Evolutionary conservation across 2,329 filamentous ascomycete species (phyloP), one percentile per base, ranked within the genome.

Genomic region (Juglanconis juglandina): DNA sequence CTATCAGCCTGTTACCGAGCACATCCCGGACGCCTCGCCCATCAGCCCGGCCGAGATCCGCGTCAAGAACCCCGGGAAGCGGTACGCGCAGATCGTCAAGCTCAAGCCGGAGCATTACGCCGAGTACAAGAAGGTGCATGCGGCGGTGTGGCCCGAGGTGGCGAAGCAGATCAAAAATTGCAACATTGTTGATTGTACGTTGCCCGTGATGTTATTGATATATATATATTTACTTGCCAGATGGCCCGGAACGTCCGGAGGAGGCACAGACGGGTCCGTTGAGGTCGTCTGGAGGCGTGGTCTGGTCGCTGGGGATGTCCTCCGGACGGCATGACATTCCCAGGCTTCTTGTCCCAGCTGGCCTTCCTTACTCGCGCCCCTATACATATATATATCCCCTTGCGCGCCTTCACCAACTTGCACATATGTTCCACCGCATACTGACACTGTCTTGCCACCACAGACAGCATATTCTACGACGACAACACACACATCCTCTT

Each of bases 121-220:
- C 30, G 82, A 86, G 65, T 94, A 93, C 77, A 92, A 91, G 72
- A 81, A 87, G 67, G 87, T 85, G 64, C 90, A 93, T 70, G 86
- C 85, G 6, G 81, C 80, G 4, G 88, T 92, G 0, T 94, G 90
- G 90, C 89, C 89, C 5, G 88, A 90, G 67, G 89, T 95, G 1
- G 75, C 91, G 39, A 81, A 85, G 71, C 88, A 92, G 75, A 92
- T 94, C 69, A 86, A 87, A 70, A 84, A 87, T 46, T 90, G 87
- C 71, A 89, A 89, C 66, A 90, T 94, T 61, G 76, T 80, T 63
- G 90, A 94, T 69, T 94, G 86, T 88, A 74, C 63, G 80, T 73
- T 52, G 9, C 24, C 24, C 24, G 24, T 24, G 24, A 24, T 24
- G n/a, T 14, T 17, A n/a, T 30, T 5, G 35, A 39, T 24, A 24